phyloP scores from a whole-genome alignment of 352 stramenopile species.

The Phytophthora vignae region DNA sequence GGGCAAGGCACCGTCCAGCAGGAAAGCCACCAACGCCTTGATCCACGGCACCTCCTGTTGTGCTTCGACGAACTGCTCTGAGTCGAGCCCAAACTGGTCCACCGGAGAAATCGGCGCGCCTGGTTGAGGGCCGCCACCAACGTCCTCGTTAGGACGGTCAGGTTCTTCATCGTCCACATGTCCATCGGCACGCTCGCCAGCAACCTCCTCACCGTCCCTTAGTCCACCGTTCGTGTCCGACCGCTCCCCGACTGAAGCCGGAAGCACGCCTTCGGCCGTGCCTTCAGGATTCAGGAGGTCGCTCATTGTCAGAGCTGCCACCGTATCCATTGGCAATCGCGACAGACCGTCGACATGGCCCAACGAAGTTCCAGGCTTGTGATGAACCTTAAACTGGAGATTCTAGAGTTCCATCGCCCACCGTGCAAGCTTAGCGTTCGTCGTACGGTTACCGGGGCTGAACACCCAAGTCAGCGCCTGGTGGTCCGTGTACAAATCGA shows the following conservation, averaged over 20 bases:
- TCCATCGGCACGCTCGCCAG: too few relatives aligned
- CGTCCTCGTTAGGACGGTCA: background rate
- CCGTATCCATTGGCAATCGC: background rate
- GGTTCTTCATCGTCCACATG: background rate
- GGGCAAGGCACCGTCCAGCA: too few relatives aligned
- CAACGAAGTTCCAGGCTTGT: constrained; percentile 4
- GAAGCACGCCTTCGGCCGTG: background rate
- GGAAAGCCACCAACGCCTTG: too few relatives aligned
- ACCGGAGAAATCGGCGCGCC: background rate
- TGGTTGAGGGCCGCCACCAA: background rate
- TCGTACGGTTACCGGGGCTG: constrained; percentile 1
- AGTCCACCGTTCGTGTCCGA: background rate
- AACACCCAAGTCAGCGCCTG: constrained; percentile 9
- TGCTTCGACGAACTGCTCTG: background rate
- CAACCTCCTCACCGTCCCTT: too few relatives aligned
- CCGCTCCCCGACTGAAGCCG: background rate
- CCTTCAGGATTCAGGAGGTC: constrained; percentile 1
- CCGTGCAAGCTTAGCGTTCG: constrained; percentile 1
- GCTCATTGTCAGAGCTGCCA: background rate
- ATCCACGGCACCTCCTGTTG: too few relatives aligned
- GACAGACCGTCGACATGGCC: constrained; percentile 11
- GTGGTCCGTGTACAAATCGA: constrained; percentile 17
- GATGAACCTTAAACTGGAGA: constrained; percentile 3
- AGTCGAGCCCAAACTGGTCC: constrained; percentile 1
- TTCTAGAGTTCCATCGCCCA: constrained; percentile 10